Evolutionary conservation across 2,329 filamentous ascomycete species (phyloP), one percentile per base, ranked within the genome.

Genomic region (Aspergillus proliferans): DNA sequence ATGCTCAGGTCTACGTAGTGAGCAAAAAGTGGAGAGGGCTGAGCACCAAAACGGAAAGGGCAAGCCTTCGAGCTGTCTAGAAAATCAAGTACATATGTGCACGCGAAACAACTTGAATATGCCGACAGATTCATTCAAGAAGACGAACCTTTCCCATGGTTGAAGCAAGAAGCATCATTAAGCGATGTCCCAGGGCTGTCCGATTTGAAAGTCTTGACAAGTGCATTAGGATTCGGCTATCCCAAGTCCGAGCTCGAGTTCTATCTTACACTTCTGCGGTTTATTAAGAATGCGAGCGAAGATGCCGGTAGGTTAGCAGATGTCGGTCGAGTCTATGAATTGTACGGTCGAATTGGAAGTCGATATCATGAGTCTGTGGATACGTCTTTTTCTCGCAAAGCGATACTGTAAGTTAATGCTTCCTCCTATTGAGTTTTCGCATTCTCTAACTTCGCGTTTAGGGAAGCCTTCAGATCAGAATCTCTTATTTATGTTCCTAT

Each of bases 81-180:
- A 4, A 21, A 21, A 21, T 21, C 21, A 21, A 21, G 21, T 22
- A 45, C 48, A 48, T 53, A 50, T n/a, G 7, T 53, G 4, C 46
- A 24, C 6, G 14, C 43, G 6, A 22, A 42, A n/a, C n/a, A 50
- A 19, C 38, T 46, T 18, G 48, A 33, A 4, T 44, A 48, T 45
- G 33, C 34, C 4, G 6, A 38, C 4, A 9, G 19, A 22, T 53
- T 53, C n/a, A 24, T 53, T 2, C 9, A 6, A 8, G 42, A 45
- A 34, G 10, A 10, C 6, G n/a, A n/a, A n/a, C 45, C 50, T 7
- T 53, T 50, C 33, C 51, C 51, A n/a, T 53, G 48, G 48, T 34
- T 53, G 15, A 21, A 48, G 2, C 18, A 24, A 4, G 48, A 50
- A 12, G 22, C 34, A 0, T 43, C 46, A 1, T 10, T 49, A 8